Conservation (phyloP, 257 asterid genomes). For the Solanum virginianum region DNA sequence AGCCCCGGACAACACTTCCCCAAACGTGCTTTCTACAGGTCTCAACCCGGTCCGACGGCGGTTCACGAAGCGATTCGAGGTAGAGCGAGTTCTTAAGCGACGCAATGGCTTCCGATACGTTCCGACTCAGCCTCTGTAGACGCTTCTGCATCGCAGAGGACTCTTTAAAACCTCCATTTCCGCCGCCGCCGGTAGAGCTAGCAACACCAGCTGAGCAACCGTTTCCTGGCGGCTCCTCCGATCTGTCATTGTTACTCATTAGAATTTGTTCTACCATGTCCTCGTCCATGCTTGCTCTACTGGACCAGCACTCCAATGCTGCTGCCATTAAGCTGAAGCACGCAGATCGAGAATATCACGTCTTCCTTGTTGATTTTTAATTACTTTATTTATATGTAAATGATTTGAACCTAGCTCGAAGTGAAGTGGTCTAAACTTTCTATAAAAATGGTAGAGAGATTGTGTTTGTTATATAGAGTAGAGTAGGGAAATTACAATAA, state of each 20-base stretch:
- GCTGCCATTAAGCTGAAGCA: constrained; percentile 49
- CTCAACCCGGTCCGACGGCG: constrained; percentile 24
- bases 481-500: not conserved
- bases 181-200: constrained; percentile 8
- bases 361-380: not conserved
- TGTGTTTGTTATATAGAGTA: not conserved
- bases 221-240: constrained; percentile 49
- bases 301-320: constrained; percentile 95
- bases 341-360: not conserved
- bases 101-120: constrained; percentile 89
- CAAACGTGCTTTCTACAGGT: constrained; percentile 71
- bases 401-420: not conserved
- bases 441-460: not conserved
- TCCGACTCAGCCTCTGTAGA: constrained; percentile 70
- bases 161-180: constrained; percentile 36
- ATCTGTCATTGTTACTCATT: constrained; percentile 76
- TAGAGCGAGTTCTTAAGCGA: constrained; percentile 74
- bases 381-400: not conserved
- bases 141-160: constrained; percentile 73
- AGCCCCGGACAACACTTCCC: constrained; percentile 78
- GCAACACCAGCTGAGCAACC: constrained; percentile 7
- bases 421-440: not conserved
- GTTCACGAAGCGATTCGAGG: constrained; percentile 60
- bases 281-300: constrained; percentile 81
- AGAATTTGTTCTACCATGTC: constrained; percentile 88